Base-by-base conservation (phyloP, 2,329 filamentous ascomycete species). In the Xylaria sp. region DNA sequence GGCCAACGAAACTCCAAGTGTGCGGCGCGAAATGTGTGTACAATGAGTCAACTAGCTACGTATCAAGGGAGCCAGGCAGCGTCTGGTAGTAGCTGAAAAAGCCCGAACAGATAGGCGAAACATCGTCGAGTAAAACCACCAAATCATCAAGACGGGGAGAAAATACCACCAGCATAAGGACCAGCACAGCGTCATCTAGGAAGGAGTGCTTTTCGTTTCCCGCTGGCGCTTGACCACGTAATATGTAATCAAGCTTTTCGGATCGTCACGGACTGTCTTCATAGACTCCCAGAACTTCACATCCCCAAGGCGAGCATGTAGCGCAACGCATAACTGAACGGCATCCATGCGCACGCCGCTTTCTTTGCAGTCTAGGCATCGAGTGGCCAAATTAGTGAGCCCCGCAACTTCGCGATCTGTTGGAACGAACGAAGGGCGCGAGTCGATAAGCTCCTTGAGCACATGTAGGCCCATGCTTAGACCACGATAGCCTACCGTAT, bases 201-300 rank as follows among this genome's bases (percentile, higher is more conserved):
- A 15, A 60, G 66, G 46, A 39, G 52, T 68, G 61, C 59, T 69
- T 34, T 69, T 72, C 23, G 70, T 71, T 80, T 91, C 89, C 62
- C 88, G 82, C 80, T 91, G 89, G 78, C 86, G 85, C 84, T 91
- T 91, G 50, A 92, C 92, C 76, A 94, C 91, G 79, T 94, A 94
- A 78, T 94, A 94, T 10, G 91, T 94, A 75, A 94, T 90, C 69
- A 94, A 80, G 73, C 90, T 94, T 83, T 93, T 88, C 25, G 91
- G 89, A 72, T 93, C 91, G 72, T 94, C 91, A 76, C 88, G 87
- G 39, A 92, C 85, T 10, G 82, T 86, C 66, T 84, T 87, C 75
- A 94, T 84, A 28, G 86, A 85, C 41, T 86, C 86, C 92, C 92
- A 95, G 77, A 94, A 94, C 37, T 76, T 76, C 10, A 75, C 80